phyloP scores from a whole-genome alignment of 768 basidiomycete genomes.

The Coprinopsis strossmayeri region DNA sequence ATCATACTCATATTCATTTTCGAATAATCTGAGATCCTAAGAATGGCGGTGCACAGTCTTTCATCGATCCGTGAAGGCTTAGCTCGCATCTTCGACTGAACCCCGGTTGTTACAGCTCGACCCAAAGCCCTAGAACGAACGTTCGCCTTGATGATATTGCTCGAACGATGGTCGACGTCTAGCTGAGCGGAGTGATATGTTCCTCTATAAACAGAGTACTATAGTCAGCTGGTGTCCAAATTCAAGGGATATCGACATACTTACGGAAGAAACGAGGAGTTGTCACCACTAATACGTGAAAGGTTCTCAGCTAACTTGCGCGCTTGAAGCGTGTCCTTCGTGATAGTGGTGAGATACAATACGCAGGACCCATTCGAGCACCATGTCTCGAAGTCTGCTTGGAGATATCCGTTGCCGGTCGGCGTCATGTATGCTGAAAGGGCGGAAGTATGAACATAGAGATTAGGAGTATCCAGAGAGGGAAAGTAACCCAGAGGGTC shows the following conservation, averaged over 20 bases:
- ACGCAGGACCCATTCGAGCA: not conserved
- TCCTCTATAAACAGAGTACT: too few relatives aligned
- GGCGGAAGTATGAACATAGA: too few relatives aligned
- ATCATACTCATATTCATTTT: too few relatives aligned
- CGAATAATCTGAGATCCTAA: too few relatives aligned
- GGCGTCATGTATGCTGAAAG: slow-evolving; percentile 1
- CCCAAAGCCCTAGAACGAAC: too few relatives aligned
- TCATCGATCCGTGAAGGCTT: too few relatives aligned
- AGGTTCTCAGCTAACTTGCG: slow-evolving; percentile 11
- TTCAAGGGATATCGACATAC: not conserved
- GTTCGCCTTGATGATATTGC: too few relatives aligned
- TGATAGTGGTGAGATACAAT: not conserved
- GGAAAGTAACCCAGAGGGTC: not conserved
- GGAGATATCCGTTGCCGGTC: not conserved
- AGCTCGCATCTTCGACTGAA: too few relatives aligned
- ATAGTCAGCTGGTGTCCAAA: not conserved
- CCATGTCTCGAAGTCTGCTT: not conserved
- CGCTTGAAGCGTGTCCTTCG: not conserved
- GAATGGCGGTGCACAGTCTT: too few relatives aligned
- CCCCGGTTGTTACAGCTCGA: too few relatives aligned
- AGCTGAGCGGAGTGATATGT: too few relatives aligned
- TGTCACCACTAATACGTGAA: not conserved
- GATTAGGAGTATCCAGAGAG: not conserved
- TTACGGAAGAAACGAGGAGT: not conserved
- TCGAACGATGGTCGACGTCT: too few relatives aligned